Conservation (phyloP, 2,329 filamentous ascomycete genomes). For the Monilinia vaccinii-corymbosi region DNA sequence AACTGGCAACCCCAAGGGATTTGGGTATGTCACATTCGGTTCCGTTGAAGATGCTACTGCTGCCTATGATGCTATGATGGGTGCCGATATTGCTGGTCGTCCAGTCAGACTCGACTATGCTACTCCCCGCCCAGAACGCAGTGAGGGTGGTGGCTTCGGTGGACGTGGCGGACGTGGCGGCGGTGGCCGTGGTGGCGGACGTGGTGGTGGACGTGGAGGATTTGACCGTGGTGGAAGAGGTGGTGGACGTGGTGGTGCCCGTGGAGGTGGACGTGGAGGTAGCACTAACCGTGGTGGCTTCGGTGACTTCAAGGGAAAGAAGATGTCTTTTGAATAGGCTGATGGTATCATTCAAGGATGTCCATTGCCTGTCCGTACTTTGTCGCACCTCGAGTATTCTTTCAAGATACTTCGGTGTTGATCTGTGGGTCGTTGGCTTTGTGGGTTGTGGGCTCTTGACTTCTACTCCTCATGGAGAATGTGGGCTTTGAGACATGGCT, state of each 20-base stretch:
- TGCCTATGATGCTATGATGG: slow-evolving; percentile 53
- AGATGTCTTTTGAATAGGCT: slow-evolving; percentile 35
- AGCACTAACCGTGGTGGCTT: slow-evolving; percentile 46
- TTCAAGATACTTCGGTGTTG: slow-evolving; percentile 15
- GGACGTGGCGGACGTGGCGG: slow-evolving; percentile 37
- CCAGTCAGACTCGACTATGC: slow-evolving; percentile 61
- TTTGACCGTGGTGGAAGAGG: slow-evolving; percentile 32
- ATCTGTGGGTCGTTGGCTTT: slow-evolving; percentile 30
- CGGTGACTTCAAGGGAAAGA: slow-evolving; percentile 48
- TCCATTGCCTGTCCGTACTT: slow-evolving; percentile 20
- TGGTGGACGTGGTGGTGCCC: slow-evolving; percentile 34
- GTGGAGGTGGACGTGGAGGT: slow-evolving; percentile 33
- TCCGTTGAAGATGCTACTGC: slow-evolving; percentile 57
- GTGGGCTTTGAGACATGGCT: slow-evolving; percentile 31
- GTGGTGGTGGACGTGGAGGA: slow-evolving; percentile 28
- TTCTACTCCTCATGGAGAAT: slow-evolving; percentile 28
- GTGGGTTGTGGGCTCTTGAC: slow-evolving; percentile 33
- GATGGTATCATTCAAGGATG: slow-evolving; percentile 13
- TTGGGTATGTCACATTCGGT: slow-evolving; percentile 63
- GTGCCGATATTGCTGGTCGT: slow-evolving; percentile 55
- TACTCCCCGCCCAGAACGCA: slow-evolving; percentile 45
- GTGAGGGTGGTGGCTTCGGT: slow-evolving; percentile 36
- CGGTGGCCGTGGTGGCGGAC: slow-evolving; percentile 29
- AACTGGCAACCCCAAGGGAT: slow-evolving; percentile 60
- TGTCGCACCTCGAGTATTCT: slow-evolving; percentile 22